These are phyloP conservation scores for Aspergillus latus DNA, from an alignment of 2,329 filamentous ascomycete species.

Conservation along the genomic window DNA sequence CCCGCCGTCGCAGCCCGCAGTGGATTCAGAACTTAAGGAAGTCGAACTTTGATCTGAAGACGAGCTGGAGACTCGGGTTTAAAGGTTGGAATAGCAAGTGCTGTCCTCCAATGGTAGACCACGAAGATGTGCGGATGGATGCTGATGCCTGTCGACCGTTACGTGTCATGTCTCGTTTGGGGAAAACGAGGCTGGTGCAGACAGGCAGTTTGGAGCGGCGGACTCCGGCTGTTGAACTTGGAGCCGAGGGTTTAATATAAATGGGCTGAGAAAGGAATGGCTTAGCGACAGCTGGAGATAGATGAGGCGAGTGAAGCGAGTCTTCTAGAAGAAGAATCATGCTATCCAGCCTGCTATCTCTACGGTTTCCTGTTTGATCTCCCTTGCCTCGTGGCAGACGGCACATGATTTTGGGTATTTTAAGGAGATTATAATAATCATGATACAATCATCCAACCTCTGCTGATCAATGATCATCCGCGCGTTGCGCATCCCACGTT, in stretches of 20 bases:
- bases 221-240: background rate
- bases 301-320: background rate
- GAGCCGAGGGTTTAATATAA: background rate
- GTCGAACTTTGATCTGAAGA: no score
- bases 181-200: background rate
- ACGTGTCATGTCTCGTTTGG: conserved; percentile 34
- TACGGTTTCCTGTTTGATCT: background rate
- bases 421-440: no score
- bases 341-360: background rate
- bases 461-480: no score
- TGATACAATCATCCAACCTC: no score
- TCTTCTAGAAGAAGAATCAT: background rate
- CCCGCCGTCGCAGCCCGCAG: no score
- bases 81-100: background rate
- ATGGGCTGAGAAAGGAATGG: background rate
- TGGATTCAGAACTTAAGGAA: background rate
- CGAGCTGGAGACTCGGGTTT: no score
- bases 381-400: background rate
- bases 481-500: background rate
- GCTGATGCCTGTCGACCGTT: conserved; percentile 22
- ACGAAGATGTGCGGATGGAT: background rate
- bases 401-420: background rate
- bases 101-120: background rate
- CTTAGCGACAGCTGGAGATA: background rate
- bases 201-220: no score